These are phyloP conservation scores for Pseudomicrostroma phylloplanum DNA, from an alignment of 1,284 basidiomycete species.

Conservation along the genomic window DNA sequence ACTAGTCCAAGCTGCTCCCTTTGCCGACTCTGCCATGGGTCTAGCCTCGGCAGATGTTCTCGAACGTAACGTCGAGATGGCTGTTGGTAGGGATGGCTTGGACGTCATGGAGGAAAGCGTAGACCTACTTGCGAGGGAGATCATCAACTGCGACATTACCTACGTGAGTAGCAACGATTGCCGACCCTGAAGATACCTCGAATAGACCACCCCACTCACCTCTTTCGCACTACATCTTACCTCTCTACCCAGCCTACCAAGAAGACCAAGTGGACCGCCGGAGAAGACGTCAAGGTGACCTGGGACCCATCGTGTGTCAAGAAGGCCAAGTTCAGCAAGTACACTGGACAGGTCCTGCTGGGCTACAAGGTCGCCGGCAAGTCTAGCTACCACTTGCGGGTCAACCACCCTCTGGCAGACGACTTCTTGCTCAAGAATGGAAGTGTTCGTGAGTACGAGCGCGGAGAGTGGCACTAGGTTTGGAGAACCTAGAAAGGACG, in stretches of 20 bases:
- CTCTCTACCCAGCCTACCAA: not conserved
- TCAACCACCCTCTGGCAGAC: conserved; percentile 21
- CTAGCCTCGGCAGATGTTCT: not conserved
- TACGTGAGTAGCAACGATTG: not conserved
- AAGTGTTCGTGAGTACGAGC: not conserved
- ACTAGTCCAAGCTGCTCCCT: too few relatives aligned
- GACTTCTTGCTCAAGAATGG: conserved; percentile 20
- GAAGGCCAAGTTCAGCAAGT: not conserved
- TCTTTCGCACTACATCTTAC: too few relatives aligned
- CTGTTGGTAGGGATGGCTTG: not conserved
- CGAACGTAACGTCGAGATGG: not conserved
- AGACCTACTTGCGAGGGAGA: not conserved
- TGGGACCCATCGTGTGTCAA: conserved; percentile 1
- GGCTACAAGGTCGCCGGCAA: conserved; percentile 16
- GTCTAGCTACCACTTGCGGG: not conserved
- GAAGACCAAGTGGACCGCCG: not conserved
- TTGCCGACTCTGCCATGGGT: too few relatives aligned
- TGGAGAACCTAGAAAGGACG: not conserved
- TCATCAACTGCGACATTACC: conserved; percentile 3
- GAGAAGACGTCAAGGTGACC: conserved; percentile 3
- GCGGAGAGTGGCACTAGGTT: not conserved
- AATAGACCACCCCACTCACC: too few relatives aligned
- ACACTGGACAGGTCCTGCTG: conserved; percentile 18
- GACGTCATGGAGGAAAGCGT: not conserved
- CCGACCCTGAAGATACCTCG: too few relatives aligned